These are phyloP conservation scores for Trichoderma endophyticum DNA, from an alignment of 2,329 filamentous ascomycete genomes.

Conservation along the genomic window DNA sequence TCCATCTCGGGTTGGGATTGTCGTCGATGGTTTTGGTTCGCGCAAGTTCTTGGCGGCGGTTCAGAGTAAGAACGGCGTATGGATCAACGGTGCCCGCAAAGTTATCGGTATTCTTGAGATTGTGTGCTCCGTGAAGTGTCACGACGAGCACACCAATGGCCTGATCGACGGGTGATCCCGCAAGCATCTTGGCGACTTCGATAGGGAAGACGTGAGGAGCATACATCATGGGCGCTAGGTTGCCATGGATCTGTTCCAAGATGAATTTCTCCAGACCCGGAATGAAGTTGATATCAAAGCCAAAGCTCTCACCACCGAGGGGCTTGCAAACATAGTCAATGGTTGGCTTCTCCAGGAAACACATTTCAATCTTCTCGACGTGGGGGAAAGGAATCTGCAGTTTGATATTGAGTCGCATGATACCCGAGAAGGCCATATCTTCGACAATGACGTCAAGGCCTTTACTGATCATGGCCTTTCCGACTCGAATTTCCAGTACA, in stretches of 20 bases:
- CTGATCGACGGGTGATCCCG: conserved; percentile 89
- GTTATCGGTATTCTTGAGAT: conserved; percentile 92
- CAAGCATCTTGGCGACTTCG: conserved; percentile 96
- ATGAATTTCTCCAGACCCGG: conserved; percentile 93
- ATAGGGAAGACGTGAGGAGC: conserved; percentile 96
- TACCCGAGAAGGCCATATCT: conserved; percentile 91
- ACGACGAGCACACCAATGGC: conserved; percentile 92
- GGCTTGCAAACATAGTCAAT: conserved; percentile 99
- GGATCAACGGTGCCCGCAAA: conserved; percentile 91
- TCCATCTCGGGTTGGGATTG: conserved; percentile 86
- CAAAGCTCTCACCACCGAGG: conserved; percentile 88
- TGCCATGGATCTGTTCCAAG: conserved; percentile 91
- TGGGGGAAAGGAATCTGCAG: conserved; percentile 94
- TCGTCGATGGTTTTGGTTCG: conserved; percentile 86
- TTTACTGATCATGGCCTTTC: conserved; percentile 96
- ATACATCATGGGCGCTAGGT: conserved; percentile 96
- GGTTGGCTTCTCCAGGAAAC: conserved; percentile 81
- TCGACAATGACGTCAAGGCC: conserved; percentile 96
- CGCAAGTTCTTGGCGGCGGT: conserved; percentile 75
- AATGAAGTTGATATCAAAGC: conserved; percentile 99
- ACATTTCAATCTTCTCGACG: conserved; percentile 91
- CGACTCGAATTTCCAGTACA: conserved; percentile 88
- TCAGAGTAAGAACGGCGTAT: conserved; percentile 81
- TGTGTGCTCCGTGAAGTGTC: conserved; percentile 85
- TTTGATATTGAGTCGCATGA: conserved; percentile 98